Evolutionary conservation across 345 rosid genomes (phyloP).

Genomic region (Eucalyptus paniculata): DNA sequence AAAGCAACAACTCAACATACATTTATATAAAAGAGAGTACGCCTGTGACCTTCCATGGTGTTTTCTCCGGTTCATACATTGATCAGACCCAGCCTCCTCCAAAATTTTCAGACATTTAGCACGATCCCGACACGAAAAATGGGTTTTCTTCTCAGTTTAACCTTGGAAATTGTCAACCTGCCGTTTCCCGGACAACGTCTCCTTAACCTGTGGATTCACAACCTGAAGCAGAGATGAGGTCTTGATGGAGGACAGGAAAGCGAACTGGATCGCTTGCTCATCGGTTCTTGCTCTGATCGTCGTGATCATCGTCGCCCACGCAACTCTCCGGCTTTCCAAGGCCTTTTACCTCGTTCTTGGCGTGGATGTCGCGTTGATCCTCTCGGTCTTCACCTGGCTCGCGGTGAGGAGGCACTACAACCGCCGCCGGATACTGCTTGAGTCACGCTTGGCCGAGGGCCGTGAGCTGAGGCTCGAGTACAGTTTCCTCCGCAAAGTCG

Average conservation of each 20-base stretch:
- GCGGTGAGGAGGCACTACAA: slow-evolving; percentile 30
- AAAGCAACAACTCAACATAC: not conserved
- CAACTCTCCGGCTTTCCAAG: slow-evolving; percentile 43
- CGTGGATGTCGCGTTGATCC: slow-evolving; percentile 44
- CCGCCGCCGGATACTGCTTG: slow-evolving; percentile 24
- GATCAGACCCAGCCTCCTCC: not conserved
- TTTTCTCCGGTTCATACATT: not conserved
- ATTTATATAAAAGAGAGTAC: not conserved
- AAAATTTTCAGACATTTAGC: not conserved
- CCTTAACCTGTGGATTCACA: not conserved
- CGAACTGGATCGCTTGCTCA: slow-evolving; percentile 19
- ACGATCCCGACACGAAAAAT: not conserved
- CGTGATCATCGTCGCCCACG: slow-evolving; percentile 26
- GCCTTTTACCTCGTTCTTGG: slow-evolving; percentile 56
- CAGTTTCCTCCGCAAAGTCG: slow-evolving; percentile 76
- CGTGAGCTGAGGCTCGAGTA: slow-evolving; percentile 69
- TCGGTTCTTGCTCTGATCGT: slow-evolving; percentile 13
- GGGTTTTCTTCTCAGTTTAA: not conserved
- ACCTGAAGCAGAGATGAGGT: not conserved
- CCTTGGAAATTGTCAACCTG: not conserved
- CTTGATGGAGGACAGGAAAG: slow-evolving; percentile 75
- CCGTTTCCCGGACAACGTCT: not conserved
- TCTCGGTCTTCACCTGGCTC: slow-evolving; percentile 36
- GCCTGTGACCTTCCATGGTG: not conserved
- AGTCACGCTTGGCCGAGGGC: slow-evolving; percentile 39